Evolutionary conservation across 2,329 filamentous ascomycete species (phyloP), one percentile per base, ranked within the genome.

Genomic region (Beauveria rudraprayagi): DNA sequence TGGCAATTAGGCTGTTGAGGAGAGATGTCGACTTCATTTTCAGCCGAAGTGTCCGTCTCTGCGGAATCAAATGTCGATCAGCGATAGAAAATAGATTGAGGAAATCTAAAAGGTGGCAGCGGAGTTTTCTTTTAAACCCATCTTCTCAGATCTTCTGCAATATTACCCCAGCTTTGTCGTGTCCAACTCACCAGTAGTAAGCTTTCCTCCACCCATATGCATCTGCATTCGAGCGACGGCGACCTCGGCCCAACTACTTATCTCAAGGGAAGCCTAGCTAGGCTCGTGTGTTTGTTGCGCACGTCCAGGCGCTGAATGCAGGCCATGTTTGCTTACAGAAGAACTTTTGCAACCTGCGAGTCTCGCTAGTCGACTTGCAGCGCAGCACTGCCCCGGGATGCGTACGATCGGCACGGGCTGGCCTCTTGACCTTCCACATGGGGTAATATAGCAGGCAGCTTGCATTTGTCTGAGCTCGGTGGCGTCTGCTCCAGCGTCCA

Each of bases 1-100:
- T 47, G n/a, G 47, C 64, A 30, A 69, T 56, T 19, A 69, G 55
- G 24, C 43, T 37, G 26, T 22, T 46, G 34, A 62, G 11, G 11
- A 59, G 10, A 28, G 16, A 17, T 46, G 41, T 40, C 17, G 61
- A 59, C 56, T 62, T 62, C 61, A 62, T 60, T 34, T 19, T 50
- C 5, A 22, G 19, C 7, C 4, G 8, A n/a, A 14, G 1, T 16
- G 34, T 56, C 10, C 19, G 22, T 54, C 41, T 24, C 19, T 48
- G 11, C 34, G 30, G 10, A 11, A 34, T 34, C 30, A 34, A 34
- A 11, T 41, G 24, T 26, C 47, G 2, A 60, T 26, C 43, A 26
- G 41, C 6, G 16, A 17, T 17, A 11, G 40, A 53, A 24, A 16
- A 22, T 22, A 16, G 3, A 34, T 34, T 34, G 30, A 34, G 44